phyloP scores from a whole-genome alignment of 2,329 filamentous ascomycete genomes.

The Xylariaceae sp. region DNA sequence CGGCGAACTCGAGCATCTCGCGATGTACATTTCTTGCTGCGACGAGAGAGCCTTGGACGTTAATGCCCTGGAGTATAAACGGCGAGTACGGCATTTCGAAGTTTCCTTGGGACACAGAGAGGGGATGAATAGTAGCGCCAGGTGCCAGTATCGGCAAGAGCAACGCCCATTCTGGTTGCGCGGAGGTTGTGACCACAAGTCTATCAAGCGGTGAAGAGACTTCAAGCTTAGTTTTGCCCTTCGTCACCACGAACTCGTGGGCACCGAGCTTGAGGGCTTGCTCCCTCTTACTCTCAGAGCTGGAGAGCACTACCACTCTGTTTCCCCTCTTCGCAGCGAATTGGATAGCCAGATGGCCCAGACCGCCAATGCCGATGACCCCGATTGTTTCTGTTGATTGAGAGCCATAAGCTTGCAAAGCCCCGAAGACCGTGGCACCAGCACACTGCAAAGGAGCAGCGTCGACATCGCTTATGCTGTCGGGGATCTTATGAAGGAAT shows the following conservation, averaged over 20 bases:
- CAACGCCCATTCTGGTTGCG: constrained; percentile 33
- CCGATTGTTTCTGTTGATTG: constrained; percentile 37
- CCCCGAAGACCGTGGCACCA: constrained; percentile 40
- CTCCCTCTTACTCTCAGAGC: constrained; percentile 59
- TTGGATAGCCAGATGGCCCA: constrained; percentile 65
- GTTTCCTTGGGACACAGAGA: constrained; percentile 45
- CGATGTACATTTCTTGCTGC: constrained; percentile 48
- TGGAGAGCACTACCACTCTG: constrained; percentile 60
- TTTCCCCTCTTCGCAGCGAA: constrained; percentile 66
- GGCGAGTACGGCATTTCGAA: constrained; percentile 52
- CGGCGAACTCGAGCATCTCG: constrained; percentile 56
- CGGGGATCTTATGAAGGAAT: constrained; percentile 45
- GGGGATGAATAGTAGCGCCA: constrained; percentile 47
- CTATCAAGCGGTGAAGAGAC: constrained; percentile 27
- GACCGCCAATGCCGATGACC: constrained; percentile 60
- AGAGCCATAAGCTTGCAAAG: constrained; percentile 29
- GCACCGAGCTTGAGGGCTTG: constrained; percentile 59
- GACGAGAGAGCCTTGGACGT: constrained; percentile 52
- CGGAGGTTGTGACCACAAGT: constrained; percentile 37
- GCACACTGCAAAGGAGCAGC: constrained; percentile 53
- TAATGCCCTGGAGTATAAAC: constrained; percentile 48
- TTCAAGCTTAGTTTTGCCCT: constrained; percentile 29
- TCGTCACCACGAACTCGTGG: constrained; percentile 56
- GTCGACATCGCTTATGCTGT: constrained; percentile 38
- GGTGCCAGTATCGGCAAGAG: constrained; percentile 43